A percentile compares a stretch with the other conserved stretches of the same genome.
Evolutionary conservation across 768 basidiomycete species (phyloP).

Genomic region (Antrodiella citrinella): DNA sequence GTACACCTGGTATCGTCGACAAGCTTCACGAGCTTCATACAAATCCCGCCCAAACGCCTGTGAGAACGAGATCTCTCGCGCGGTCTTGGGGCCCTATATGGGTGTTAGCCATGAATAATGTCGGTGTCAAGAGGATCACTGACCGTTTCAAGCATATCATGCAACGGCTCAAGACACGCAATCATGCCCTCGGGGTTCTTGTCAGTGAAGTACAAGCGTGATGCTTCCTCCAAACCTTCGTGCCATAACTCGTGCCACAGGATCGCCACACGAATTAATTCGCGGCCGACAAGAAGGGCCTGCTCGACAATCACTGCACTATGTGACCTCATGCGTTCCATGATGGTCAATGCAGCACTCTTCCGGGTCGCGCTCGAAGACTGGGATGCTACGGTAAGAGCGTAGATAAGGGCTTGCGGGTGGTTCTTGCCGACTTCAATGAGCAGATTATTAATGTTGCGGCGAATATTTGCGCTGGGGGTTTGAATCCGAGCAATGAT

Average conservation of each 20-base stretch:
- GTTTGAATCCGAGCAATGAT: conserved; percentile 99
- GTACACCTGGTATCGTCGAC: conserved; percentile 75
- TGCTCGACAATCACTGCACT: conserved; percentile 83
- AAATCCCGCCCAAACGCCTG: conserved; percentile 93
- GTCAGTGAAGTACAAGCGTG: conserved; percentile 92
- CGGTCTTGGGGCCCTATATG: conserved; percentile 83
- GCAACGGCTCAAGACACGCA: conserved; percentile 81
- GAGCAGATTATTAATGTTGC: conserved; percentile 82
- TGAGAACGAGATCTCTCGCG: conserved; percentile 89
- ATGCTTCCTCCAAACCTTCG: conserved; percentile 96
- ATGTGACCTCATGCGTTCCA: conserved; percentile 91
- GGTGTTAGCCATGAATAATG: conserved; percentile 3
- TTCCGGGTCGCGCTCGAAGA: conserved; percentile 80
- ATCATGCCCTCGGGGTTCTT: conserved; percentile 98
- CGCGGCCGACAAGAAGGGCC: conserved; percentile 85
- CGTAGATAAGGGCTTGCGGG: conserved; percentile 94
- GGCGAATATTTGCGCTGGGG: conserved; percentile 76
- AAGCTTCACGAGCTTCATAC: conserved; percentile 86
- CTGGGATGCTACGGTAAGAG: conserved; percentile 92
- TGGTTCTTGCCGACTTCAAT: conserved; percentile 93
- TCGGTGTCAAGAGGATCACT: conserved; percentile 17
- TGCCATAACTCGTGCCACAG: conserved; percentile 99
- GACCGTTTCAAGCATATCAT: conserved; percentile 85
- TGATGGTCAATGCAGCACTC: conserved; percentile 77
- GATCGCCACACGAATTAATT: conserved; percentile 94